A percentile compares a stretch with the other conserved stretches of the same genome.
Conservation (phyloP, 78 protist species). For the Cavenderia fasciculata region DNA sequence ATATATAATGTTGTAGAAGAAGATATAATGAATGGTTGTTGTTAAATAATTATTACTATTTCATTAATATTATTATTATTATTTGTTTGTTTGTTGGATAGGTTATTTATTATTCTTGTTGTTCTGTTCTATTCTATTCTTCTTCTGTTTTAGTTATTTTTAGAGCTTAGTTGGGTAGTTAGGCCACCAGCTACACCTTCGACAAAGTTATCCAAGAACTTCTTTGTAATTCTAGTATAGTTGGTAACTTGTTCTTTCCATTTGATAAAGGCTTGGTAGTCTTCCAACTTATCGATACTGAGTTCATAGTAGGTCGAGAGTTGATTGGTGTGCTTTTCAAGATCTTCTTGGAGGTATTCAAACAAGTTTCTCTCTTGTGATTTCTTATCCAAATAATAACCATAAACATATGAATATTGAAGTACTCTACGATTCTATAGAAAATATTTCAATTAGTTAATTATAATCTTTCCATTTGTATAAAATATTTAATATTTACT, state of each 20-base stretch:
- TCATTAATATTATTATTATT: too few species aligned
- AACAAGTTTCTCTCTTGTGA: conserved; percentile 77
- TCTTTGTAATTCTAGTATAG: conserved; percentile 82
- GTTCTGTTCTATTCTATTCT: too few species aligned
- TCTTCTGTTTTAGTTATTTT: too few species aligned
- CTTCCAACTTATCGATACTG: conserved; percentile 69
- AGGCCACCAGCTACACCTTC: conserved; percentile 81
- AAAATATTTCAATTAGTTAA: too few species aligned
- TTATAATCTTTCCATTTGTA: too few species aligned
- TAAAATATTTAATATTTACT: background rate
- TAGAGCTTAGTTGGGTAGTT: background rate
- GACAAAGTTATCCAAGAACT: conserved; percentile 69
- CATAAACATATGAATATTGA: conserved; percentile 85
- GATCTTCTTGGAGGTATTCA: conserved; percentile 86
- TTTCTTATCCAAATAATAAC: conserved; percentile 78
- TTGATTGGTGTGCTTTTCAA: conserved; percentile 83
- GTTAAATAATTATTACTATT: too few species aligned
- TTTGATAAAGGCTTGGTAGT: conserved; percentile 81
- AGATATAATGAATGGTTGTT: too few species aligned
- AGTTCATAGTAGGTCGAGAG: conserved; percentile 61
- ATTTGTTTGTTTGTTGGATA: too few species aligned
- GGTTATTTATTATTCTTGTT: too few species aligned
- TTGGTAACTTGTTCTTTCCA: conserved; percentile 87
- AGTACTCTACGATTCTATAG: conserved; percentile 76
- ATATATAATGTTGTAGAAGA: too few species aligned